Evolutionary conservation across 192 early-diverging fungal species (phyloP).

Genomic region (Umbelopsis sp.): DNA sequence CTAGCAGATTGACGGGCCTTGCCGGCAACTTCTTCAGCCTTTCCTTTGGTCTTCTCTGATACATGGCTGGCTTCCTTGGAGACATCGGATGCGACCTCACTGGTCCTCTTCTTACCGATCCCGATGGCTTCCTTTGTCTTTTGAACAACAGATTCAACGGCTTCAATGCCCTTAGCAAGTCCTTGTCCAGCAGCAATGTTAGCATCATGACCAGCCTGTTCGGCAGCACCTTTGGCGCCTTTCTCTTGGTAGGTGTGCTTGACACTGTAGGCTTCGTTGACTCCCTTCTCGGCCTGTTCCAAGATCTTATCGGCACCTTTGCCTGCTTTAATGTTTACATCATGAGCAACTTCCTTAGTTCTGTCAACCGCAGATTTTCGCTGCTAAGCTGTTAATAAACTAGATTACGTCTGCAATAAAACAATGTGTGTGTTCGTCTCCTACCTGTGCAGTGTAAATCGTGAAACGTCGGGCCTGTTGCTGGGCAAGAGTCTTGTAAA

Average conservation of each 20-base stretch:
- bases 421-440: not conserved
- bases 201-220: constrained; percentile 18
- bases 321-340: constrained; percentile 33
- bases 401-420: not conserved
- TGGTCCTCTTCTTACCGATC: constrained; percentile 22
- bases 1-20: constrained; percentile 7
- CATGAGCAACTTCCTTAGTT: constrained; percentile 30
- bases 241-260: constrained; percentile 2
- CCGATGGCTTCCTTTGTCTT: constrained; percentile 28
- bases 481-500: not conserved
- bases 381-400: not conserved
- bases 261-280: not conserved
- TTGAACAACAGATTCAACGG: constrained; percentile 22
- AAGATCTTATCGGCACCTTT: constrained; percentile 21
- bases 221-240: constrained; percentile 11
- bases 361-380: constrained; percentile 21
- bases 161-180: constrained; percentile 26
- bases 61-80: constrained; percentile 1
- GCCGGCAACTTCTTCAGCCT: constrained; percentile 8
- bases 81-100: not conserved
- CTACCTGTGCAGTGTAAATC: not conserved
- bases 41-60: constrained; percentile 10
- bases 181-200: constrained; percentile 27
- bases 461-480: constrained; percentile 4
- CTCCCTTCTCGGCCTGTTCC: not conserved